Evolutionary conservation across 768 basidiomycete genomes (phyloP).

Genomic region (Podaxis rugospora): DNA sequence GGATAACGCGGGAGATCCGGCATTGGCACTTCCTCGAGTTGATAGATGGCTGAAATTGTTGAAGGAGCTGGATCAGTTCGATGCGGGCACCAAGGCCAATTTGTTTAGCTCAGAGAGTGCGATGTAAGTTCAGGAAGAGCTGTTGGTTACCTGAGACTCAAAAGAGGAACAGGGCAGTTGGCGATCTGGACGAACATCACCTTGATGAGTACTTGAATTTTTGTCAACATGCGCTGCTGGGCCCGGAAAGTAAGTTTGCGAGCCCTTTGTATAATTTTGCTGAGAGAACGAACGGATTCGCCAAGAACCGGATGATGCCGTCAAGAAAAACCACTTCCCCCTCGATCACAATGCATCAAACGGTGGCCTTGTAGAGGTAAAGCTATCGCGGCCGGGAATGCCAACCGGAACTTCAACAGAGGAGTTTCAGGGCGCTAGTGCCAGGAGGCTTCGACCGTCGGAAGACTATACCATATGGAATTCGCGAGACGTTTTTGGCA

Average conservation of each 20-base stretch:
- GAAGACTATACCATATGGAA: constrained; percentile 61
- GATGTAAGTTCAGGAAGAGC: constrained; percentile 35
- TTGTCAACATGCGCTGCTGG: constrained; percentile 51
- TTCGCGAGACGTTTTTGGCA: constrained; percentile 62
- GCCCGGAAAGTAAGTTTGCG: constrained; percentile 18
- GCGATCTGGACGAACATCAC: constrained; percentile 43
- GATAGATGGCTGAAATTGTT: constrained; percentile 45
- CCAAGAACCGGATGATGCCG: constrained; percentile 19
- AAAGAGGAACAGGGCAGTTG: constrained; percentile 40
- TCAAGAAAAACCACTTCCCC: constrained; percentile 41
- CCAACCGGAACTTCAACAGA: constrained; percentile 6
- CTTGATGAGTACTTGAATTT: constrained; percentile 67
- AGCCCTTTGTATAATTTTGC: background rate
- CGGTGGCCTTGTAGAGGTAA: background rate
- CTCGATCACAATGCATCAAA: constrained; percentile 14
- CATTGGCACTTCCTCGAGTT: constrained; percentile 50
- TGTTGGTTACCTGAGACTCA: constrained; percentile 9
- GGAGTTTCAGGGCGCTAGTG: constrained; percentile 8
- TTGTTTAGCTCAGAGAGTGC: constrained; percentile 39
- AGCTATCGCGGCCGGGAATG: background rate
- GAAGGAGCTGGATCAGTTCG: constrained; percentile 29
- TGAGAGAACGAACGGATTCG: background rate
- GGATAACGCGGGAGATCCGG: constrained; percentile 46
- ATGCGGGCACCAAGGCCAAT: constrained; percentile 21
- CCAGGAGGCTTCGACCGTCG: constrained; percentile 41